Conservation (phyloP, 1,284 basidiomycete genomes). For the Leccinum subfulvum region DNA sequence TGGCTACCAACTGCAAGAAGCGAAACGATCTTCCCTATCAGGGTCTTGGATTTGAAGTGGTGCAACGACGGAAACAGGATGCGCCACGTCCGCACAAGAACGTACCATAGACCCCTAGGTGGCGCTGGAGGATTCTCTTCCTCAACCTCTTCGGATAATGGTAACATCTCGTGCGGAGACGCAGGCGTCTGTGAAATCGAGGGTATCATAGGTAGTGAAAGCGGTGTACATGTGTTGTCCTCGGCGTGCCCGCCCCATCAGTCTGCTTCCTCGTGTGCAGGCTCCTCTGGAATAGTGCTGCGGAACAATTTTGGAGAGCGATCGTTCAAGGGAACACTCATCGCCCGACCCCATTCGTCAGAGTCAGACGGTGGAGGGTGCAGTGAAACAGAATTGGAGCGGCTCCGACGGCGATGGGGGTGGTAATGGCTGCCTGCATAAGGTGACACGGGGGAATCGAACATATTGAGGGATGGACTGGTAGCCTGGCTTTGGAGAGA, state of each 20-base stretch:
- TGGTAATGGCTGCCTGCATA: conserved; percentile 73
- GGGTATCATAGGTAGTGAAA: conserved; percentile 42
- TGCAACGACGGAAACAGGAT: conserved; percentile 88
- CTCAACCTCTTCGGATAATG: conserved; percentile 41
- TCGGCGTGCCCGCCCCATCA: conserved; percentile 11
- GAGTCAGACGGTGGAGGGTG: conserved; percentile 27
- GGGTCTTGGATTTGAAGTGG: conserved; percentile 70
- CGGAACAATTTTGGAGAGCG: conserved; percentile 37
- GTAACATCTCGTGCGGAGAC: conserved; percentile 43
- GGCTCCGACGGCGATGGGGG: conserved; percentile 21
- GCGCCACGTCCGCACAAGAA: conserved; percentile 46
- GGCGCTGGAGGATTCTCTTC: conserved; percentile 40
- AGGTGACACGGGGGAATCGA: conserved; percentile 68
- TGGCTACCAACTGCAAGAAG: conserved; percentile 62
- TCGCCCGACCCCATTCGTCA: conserved; percentile 51
- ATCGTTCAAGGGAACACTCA: conserved; percentile 50
- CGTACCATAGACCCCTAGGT: conserved; percentile 40
- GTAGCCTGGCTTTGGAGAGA: conserved; percentile 70
- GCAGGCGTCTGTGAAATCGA: conserved; percentile 57
- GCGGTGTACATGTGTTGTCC: conserved; percentile 17
- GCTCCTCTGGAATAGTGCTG: conserved; percentile 30
- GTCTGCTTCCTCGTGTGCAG: conserved; percentile 11
- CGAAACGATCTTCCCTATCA: conserved; percentile 72
- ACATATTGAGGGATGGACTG: conserved; percentile 54
- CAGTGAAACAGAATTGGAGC: conserved; percentile 37